These are phyloP conservation scores for Somion occarium DNA, from an alignment of 1,284 basidiomycete species.

Conservation along the genomic window DNA sequence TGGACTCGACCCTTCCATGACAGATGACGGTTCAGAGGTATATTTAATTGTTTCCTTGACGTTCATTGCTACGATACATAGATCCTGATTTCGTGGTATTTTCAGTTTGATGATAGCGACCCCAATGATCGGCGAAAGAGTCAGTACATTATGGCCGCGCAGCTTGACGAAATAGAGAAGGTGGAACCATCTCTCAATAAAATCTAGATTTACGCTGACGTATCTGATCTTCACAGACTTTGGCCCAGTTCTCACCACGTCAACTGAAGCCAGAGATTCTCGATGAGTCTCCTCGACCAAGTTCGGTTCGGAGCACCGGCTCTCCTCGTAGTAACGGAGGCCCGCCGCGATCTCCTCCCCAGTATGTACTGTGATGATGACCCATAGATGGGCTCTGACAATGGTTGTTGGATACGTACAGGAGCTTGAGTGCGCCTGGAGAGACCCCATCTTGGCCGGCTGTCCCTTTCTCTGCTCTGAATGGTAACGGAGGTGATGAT, in stretches of 20 bases:
- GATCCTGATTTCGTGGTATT: slow-evolving; percentile 1
- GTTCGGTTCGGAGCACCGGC: slow-evolving; percentile 10
- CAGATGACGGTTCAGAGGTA: slow-evolving; percentile 24
- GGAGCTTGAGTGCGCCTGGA: slow-evolving; percentile 16
- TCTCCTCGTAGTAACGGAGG: background rate
- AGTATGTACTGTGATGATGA: slow-evolving; percentile 12
- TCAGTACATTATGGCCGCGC: slow-evolving; percentile 63
- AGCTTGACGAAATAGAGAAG: slow-evolving; percentile 72
- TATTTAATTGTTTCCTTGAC: background rate
- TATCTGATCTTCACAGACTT: slow-evolving; percentile 35
- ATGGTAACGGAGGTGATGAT: slow-evolving; percentile 14
- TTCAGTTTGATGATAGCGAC: slow-evolving; percentile 60
- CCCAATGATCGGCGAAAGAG: slow-evolving; percentile 67
- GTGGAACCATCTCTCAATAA: too few relatives aligned
- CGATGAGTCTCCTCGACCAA: slow-evolving; percentile 28
- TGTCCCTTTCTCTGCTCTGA: slow-evolving; percentile 31
- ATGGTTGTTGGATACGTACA: slow-evolving; percentile 5
- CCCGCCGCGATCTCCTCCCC: slow-evolving; percentile 14
- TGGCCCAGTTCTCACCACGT: slow-evolving; percentile 67
- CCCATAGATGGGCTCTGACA: background rate
- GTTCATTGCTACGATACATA: background rate
- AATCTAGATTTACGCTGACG: background rate
- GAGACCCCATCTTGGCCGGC: slow-evolving; percentile 32
- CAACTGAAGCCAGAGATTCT: slow-evolving; percentile 44
- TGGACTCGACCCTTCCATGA: slow-evolving; percentile 44